Base-by-base conservation (phyloP, 306 rosid species). In the Cucurbita ficifolia region DNA sequence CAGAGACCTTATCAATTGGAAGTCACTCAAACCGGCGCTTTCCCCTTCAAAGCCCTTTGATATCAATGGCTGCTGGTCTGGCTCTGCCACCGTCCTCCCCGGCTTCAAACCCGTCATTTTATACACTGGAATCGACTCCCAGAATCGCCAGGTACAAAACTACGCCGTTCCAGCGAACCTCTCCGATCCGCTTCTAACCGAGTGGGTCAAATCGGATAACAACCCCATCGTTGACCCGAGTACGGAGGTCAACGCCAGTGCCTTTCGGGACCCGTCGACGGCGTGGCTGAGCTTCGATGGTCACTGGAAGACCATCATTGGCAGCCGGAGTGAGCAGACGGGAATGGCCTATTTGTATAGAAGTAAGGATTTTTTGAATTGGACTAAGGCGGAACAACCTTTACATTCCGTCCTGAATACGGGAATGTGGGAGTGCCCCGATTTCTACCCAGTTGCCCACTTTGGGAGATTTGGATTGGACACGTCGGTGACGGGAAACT, bases 381-480 rank as follows among this genome's bases (percentile, higher is more conserved):
- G 97, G 98, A 53, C 80, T 6, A 81, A 73, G 57, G 88, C 90
- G 52, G 52, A 86, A 7, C 95, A 94, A 79, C 96, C 98, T 5
- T 51, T 94, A 2, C 97, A 89, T 78, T 86, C 94, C 0, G 75
- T 75, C 0, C 33, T 79, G 0, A 8, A 76, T 0, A 89, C 96
- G 9, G 98, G 97, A 0, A 88, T 85, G 89, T 94, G 95, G 97
- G 97, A 94, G 45, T 94, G 98, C 68, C 96, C 92, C 0, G 97
- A 94, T 72, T 89, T 94, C 54, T 94, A 74, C 75, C 97, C 95
- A 4, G 98, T 90, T 71, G 70, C 86, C 0, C 4, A 72, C 24
- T 5, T 17, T 2, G 79, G 86, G 1, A 76, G 65, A 24, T 43
- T 2, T 0, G 96, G 98, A 61, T 75, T 90, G 78, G 97, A 94